Conservation (phyloP, 2,329 filamentous ascomycete genomes). For the Pleurostoma richardsiae region DNA sequence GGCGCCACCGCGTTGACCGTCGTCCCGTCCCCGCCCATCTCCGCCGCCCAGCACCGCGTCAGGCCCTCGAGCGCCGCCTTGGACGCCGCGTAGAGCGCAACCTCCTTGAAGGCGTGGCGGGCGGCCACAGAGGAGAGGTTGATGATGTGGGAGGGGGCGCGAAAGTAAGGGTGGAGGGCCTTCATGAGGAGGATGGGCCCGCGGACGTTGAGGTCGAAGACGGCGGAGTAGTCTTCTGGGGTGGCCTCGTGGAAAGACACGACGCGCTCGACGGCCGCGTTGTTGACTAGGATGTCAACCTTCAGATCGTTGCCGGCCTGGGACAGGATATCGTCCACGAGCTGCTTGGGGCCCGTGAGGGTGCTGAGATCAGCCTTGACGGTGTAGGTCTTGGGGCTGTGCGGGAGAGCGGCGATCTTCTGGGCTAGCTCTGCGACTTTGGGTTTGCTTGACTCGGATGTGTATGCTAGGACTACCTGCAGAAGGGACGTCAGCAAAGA, state of each 20-base stretch:
- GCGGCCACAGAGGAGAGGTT: slow-evolving; percentile 53
- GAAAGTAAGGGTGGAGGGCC: slow-evolving; percentile 45
- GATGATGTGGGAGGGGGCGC: slow-evolving; percentile 43
- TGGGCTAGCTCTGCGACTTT: slow-evolving; percentile 53
- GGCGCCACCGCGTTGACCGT: slow-evolving; percentile 58
- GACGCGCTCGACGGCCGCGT: slow-evolving; percentile 25
- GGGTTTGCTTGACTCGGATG: slow-evolving; percentile 56
- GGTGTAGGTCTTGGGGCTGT: slow-evolving; percentile 12
- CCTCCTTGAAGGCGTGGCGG: slow-evolving; percentile 34
- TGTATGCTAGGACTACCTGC: slow-evolving; percentile 51
- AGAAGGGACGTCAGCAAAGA: too few relatives aligned
- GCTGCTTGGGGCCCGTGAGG: slow-evolving; percentile 9
- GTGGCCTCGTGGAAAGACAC: slow-evolving; percentile 33
- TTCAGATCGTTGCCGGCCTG: slow-evolving; percentile 9
- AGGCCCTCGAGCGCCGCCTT: slow-evolving; percentile 58
- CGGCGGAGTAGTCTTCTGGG: slow-evolving; percentile 41
- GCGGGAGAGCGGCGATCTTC: slow-evolving; percentile 50
- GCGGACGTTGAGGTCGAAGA: slow-evolving; percentile 55
- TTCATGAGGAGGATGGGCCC: slow-evolving; percentile 49
- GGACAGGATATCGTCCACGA: slow-evolving; percentile 13
- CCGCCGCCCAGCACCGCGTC: slow-evolving; percentile 53
- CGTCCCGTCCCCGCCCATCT: slow-evolving; percentile 50
- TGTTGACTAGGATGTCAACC: slow-evolving; percentile 29
- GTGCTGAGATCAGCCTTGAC: slow-evolving; percentile 16
- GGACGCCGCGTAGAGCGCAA: slow-evolving; percentile 48